Evolutionary conservation across 2,329 filamentous ascomycete species (phyloP).

Genomic region (Hypomyces perniciosus): DNA sequence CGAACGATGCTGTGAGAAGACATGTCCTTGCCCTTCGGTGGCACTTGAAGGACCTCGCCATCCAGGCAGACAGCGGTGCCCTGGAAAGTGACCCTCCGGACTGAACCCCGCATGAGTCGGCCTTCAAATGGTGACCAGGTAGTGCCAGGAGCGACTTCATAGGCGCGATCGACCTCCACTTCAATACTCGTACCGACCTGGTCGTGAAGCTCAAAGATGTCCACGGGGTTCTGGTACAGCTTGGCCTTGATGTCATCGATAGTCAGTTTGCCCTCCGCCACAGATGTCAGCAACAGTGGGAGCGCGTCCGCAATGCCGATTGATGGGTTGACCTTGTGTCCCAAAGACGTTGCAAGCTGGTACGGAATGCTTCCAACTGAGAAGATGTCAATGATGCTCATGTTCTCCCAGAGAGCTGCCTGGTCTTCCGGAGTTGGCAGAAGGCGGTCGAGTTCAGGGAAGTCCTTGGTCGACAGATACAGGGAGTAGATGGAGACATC

Average conservation of each 20-base stretch:
- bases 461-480: slow-evolving; percentile 67
- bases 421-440: slow-evolving; percentile 65
- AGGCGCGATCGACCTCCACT: slow-evolving; percentile 68
- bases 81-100: slow-evolving; percentile 71
- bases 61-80: slow-evolving; percentile 70
- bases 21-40: slow-evolving; percentile 65
- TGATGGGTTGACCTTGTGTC: slow-evolving; percentile 49
- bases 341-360: slow-evolving; percentile 57
- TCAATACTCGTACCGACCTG: slow-evolving; percentile 68
- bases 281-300: slow-evolving; percentile 69
- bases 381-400: slow-evolving; percentile 70
- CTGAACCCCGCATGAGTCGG: slow-evolving; percentile 60
- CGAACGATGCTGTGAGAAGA: slow-evolving; percentile 55
- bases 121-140: slow-evolving; percentile 68
- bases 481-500: slow-evolving; percentile 76
- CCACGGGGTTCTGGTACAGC: slow-evolving; percentile 72
- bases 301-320: slow-evolving; percentile 68
- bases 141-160: slow-evolving; percentile 44
- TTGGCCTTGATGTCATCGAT: slow-evolving; percentile 66
- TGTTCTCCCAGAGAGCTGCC: slow-evolving; percentile 65
- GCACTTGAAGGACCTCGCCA: slow-evolving; percentile 51
- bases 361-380: slow-evolving; percentile 74
- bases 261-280: slow-evolving; percentile 65
- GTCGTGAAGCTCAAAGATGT: slow-evolving; percentile 77
- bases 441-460: slow-evolving; percentile 54